Percentiles rank a stretch among this genome's conserved stretches.
phyloP scores from a whole-genome alignment of 2,329 filamentous ascomycete species.

The Rasamsonia emersonii region DNA sequence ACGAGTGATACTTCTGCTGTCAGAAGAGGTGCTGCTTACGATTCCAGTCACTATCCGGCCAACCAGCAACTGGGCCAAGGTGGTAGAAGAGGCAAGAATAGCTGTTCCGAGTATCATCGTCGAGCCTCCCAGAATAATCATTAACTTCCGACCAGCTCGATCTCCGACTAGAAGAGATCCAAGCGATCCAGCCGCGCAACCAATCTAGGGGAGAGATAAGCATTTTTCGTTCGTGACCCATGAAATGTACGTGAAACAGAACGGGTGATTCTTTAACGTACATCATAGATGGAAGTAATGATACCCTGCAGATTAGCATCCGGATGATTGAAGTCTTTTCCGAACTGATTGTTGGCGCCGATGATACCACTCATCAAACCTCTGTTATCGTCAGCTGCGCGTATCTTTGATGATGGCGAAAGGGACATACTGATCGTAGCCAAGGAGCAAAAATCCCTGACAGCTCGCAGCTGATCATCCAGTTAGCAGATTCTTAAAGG shows the following conservation, averaged over 20 bases:
- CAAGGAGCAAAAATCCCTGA: too few relatives aligned
- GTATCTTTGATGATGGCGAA: too few relatives aligned
- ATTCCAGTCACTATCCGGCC: constrained; percentile 41
- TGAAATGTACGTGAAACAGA: too few relatives aligned
- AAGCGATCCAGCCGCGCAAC: constrained; percentile 24
- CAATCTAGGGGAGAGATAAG: constrained; percentile 17
- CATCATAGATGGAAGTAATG: constrained; percentile 16
- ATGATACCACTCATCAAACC: constrained; percentile 42
- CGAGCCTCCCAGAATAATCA: constrained; percentile 33
- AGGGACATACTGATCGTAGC: too few relatives aligned
- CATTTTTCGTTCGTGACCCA: too few relatives aligned
- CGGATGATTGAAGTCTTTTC: constrained; percentile 28
- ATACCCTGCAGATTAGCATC: constrained; percentile 31
- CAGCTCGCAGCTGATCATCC: too few relatives aligned
- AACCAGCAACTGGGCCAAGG: constrained; percentile 36
- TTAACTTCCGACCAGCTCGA: constrained; percentile 33
- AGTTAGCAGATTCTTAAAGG: too few relatives aligned
- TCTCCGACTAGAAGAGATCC: constrained; percentile 31
- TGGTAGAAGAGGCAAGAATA: constrained; percentile 33
- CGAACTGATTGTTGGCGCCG: constrained; percentile 34
- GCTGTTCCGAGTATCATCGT: constrained; percentile 39
- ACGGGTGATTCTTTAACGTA: background rate
- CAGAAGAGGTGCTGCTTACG: constrained; percentile 23
- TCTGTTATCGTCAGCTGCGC: too few relatives aligned
- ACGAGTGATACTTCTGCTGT: too few relatives aligned